These are phyloP conservation scores for Talaromyces sp. DNA, from an alignment of 2,329 filamentous ascomycete species.

Conservation along the genomic window DNA sequence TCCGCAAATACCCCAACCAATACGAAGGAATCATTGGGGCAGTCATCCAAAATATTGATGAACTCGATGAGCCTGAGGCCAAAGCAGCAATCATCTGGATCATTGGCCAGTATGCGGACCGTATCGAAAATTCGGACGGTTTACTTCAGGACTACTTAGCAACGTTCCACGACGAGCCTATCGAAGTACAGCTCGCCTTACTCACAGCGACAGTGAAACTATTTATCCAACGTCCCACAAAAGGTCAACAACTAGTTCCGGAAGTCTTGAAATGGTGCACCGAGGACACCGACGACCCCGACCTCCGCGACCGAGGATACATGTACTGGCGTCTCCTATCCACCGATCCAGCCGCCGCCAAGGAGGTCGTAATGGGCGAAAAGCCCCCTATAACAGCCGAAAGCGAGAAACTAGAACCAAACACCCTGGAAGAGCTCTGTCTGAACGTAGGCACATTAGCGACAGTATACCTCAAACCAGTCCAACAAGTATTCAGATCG, in stretches of 20 bases:
- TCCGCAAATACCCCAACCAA: constrained; percentile 97
- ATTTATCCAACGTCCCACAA: constrained; percentile 94
- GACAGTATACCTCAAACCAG: constrained; percentile 95
- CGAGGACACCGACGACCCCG: constrained; percentile 98
- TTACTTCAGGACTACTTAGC: constrained; percentile 93
- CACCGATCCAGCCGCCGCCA: constrained; percentile 83
- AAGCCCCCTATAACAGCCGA: constrained; percentile 96
- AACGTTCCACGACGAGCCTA: constrained; percentile 87
- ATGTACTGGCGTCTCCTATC: constrained; percentile 99
- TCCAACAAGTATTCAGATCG: constrained; percentile 92
- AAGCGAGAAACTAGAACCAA: constrained; percentile 86
- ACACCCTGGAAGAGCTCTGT: constrained; percentile 94
- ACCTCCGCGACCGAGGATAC: constrained; percentile 91
- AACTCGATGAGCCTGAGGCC: constrained; percentile 92
- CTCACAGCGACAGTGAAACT: constrained; percentile 96
- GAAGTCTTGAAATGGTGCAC: constrained; percentile 98
- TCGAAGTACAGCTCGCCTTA: constrained; percentile 91
- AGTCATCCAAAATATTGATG: constrained; percentile 93
- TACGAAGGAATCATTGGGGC: constrained; percentile 98
- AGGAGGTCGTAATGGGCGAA: constrained; percentile 89
- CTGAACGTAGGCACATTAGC: constrained; percentile 93
- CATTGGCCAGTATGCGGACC: constrained; percentile 94
- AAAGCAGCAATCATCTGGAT: constrained; percentile 99
- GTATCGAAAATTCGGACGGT: constrained; percentile 94
- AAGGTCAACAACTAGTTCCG: constrained; percentile 87